Evolutionary conservation across 2,329 filamentous ascomycete species (phyloP).

Genomic region (Talaromyces sp.): DNA sequence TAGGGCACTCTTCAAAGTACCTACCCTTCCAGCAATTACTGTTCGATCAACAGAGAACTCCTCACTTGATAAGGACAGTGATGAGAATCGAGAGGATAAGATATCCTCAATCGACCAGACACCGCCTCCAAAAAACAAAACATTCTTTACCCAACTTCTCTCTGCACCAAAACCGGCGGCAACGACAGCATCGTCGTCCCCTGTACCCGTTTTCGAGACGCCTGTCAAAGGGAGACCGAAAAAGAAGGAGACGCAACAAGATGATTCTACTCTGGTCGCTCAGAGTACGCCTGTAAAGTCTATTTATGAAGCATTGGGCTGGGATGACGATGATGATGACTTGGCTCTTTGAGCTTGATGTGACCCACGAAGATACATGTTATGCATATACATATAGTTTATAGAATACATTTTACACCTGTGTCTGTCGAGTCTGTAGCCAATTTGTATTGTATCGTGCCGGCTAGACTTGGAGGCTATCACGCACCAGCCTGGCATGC

Average conservation of each 20-base stretch:
- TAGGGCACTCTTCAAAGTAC: slow-evolving; percentile 22
- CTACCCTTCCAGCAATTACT: slow-evolving; percentile 11
- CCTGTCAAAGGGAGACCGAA: slow-evolving; percentile 35
- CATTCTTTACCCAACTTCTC: not conserved
- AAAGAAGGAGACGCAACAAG: slow-evolving; percentile 10
- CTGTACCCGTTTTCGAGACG: slow-evolving; percentile 30
- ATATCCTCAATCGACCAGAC: slow-evolving; percentile 9
- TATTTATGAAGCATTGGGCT: not conserved
- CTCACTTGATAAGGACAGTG: too few relatives aligned
- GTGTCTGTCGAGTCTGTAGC: not conserved
- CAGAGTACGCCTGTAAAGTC: slow-evolving; percentile 32
- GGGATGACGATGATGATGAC: slow-evolving; percentile 1
- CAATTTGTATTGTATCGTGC: too few relatives aligned
- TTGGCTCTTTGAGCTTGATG: slow-evolving; percentile 4
- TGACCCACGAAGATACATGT: not conserved
- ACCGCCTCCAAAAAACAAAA: slow-evolving; percentile 5
- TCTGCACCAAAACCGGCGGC: not conserved
- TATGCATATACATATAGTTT: not conserved
- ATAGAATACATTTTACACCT: not conserved
- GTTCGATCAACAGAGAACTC: not conserved
- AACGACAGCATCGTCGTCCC: slow-evolving; percentile 18
- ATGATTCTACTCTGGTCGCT: not conserved
- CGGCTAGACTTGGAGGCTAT: too few relatives aligned
- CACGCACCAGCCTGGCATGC: not conserved
- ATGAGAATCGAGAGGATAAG: not conserved